A percentile compares a stretch with the other conserved stretches of the same genome.
These are phyloP conservation scores for Brettanomyces custersianus DNA, from an alignment of 805 yeast species.

Conservation along the genomic window DNA sequence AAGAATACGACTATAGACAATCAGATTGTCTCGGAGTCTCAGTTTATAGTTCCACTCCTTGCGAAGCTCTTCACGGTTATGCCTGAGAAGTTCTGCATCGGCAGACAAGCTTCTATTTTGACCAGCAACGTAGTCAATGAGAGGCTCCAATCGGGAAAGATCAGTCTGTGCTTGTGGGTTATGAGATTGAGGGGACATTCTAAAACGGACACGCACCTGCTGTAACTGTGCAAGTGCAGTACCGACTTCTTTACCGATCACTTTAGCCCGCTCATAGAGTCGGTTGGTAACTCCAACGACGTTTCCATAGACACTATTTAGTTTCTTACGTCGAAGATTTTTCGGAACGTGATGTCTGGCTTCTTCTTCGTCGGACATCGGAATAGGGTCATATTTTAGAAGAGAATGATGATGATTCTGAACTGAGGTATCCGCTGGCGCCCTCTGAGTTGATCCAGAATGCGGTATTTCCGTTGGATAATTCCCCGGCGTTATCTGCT, in stretches of 20 bases:
- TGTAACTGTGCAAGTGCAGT: not conserved
- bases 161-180: not conserved
- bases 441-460: no score
- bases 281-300: not conserved
- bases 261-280: not conserved
- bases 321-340: not conserved
- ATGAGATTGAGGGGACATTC: not conserved
- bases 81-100: not conserved
- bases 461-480: no score
- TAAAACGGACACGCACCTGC: not conserved
- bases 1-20: not conserved
- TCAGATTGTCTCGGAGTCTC: not conserved
- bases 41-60: slow-evolving; percentile 1
- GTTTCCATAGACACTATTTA: not conserved
- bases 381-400: no score
- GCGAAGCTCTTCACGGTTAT: not conserved
- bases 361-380: slow-evolving; percentile 1
- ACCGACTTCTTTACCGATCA: not conserved
- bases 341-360: not conserved
- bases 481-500: no score
- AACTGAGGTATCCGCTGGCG: no score
- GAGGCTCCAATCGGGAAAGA: not conserved
- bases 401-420: no score
- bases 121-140: not conserved
- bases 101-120: not conserved